Evolutionary conservation across 257 asterid genomes (phyloP), one percentile per base, ranked within the genome.

Genomic region (Paraleonurus japonicus): DNA sequence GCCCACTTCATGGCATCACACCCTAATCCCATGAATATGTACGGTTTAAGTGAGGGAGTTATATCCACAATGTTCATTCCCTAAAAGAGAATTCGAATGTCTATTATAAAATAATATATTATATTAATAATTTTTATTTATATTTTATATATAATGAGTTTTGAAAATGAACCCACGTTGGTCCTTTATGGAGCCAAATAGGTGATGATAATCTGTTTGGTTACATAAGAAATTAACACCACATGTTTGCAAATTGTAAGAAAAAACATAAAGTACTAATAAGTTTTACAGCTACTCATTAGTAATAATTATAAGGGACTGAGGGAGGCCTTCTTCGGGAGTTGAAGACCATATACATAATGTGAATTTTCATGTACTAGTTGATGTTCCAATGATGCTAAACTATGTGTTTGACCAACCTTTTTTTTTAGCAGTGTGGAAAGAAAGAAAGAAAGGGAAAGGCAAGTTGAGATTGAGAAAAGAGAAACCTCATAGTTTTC

Each of bases 401-500:
- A 60, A 57, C 82, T 79, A 82, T 67, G 67, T 55, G 60, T 82
- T 83, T 82, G 90, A 81, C 87, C 75, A 76, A n/a, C n/a, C n/a
- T n/a, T n/a, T n/a, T n/a, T n/a, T n/a, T n/a, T n/a, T n/a, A n/a
- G n/a, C n/a, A n/a, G 37, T 27, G 41, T 24, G 30, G 69, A 59
- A 71, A 30, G 33, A 61, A 27, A 51, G 3, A 30, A 22, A 71
- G 3, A 20, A 20, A 70, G 30, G 20, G 0, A 45, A 32, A 63
- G 17, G 9, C 23, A 12, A 35, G 33, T 11, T 50, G 28, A 48
- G 60, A 51, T 35, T 47, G 60, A 23, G 69, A 17, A 45, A 61
- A 63, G 65, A 68, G 62, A 63, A 32, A 70, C 16, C 65, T 64
- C 39, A 57, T 19, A 33, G 55, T 78, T 75, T 75, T 80, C 84